A percentile compares a stretch with the other conserved stretches of the same genome.
These are phyloP conservation scores for Candida endomychidarum DNA, from an alignment of 805 yeast species.

Conservation along the genomic window DNA sequence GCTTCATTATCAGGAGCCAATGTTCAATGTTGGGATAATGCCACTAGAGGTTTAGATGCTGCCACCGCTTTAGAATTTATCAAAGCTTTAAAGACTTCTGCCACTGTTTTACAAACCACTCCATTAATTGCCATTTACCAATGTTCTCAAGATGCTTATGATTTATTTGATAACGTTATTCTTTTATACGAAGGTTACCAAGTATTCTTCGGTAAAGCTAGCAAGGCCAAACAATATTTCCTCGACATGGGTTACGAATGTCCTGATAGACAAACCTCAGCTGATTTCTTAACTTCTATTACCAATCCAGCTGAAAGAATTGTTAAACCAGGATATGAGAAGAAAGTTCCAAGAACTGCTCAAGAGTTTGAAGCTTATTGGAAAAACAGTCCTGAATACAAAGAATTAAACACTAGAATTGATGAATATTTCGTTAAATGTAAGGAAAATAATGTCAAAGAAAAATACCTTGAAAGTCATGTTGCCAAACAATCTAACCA, in stretches of 20 bases:
- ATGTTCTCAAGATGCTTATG: slow-evolving; percentile 48
- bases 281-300: slow-evolving; percentile 63
- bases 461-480: slow-evolving; percentile 23
- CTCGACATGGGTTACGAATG: slow-evolving; percentile 60
- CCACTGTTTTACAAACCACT: slow-evolving; percentile 56
- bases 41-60: slow-evolving; percentile 83
- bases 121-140: slow-evolving; percentile 59
- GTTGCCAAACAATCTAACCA: slow-evolving; percentile 41
- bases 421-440: slow-evolving; percentile 37
- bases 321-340: slow-evolving; percentile 47
- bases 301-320: slow-evolving; percentile 65
- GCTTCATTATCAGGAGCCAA: slow-evolving; percentile 63
- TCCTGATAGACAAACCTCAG: slow-evolving; percentile 62
- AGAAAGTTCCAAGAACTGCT: slow-evolving; percentile 55
- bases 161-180: slow-evolving; percentile 46
- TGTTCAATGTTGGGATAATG: slow-evolving; percentile 60
- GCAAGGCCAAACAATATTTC: slow-evolving; percentile 49
- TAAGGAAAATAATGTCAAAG: slow-evolving; percentile 16
- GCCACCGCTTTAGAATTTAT: slow-evolving; percentile 79
- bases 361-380: slow-evolving; percentile 58
- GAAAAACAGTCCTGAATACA: slow-evolving; percentile 55
- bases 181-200: slow-evolving; percentile 48
- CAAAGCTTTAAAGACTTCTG: slow-evolving; percentile 61
- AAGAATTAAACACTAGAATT: slow-evolving; percentile 38
- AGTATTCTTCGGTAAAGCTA: slow-evolving; percentile 45